These are phyloP conservation scores for Peniophora sp. DNA, from an alignment of 1,284 basidiomycete genomes.

Conservation along the genomic window DNA sequence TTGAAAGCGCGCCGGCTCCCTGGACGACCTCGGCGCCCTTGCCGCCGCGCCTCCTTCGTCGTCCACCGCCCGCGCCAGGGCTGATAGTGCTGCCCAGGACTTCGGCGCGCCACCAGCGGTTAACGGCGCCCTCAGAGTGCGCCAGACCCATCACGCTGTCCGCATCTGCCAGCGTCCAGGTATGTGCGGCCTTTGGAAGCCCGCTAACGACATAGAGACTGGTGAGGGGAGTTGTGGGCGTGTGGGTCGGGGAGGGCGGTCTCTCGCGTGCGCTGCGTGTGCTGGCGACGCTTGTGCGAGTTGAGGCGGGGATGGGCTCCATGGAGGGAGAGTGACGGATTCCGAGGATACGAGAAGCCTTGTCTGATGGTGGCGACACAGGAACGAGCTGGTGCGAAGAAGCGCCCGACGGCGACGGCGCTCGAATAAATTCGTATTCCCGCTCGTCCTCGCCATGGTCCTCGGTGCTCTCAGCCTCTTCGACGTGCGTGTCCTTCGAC, in stretches of 20 bases:
- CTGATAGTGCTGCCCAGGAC: constrained; percentile 85
- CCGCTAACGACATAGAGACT: constrained; percentile 81
- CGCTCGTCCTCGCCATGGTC: constrained; percentile 51
- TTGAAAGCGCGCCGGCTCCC: constrained; percentile 66
- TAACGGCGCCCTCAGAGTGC: constrained; percentile 83
- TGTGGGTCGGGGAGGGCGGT: constrained; percentile 37
- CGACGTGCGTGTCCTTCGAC: no score
- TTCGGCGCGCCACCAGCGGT: constrained; percentile 91
- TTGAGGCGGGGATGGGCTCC: constrained; percentile 73
- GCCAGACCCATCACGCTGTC: constrained; percentile 81
- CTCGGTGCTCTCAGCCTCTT: constrained; percentile 19
- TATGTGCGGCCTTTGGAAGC: constrained; percentile 77
- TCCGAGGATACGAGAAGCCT: constrained; percentile 68
- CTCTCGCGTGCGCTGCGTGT: constrained; percentile 62
- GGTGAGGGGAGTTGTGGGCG: constrained; percentile 67
- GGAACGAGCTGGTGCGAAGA: constrained; percentile 14
- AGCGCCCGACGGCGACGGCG: neutral
- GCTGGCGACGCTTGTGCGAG: constrained; percentile 67
- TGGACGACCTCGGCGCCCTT: constrained; percentile 51
- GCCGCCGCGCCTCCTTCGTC: constrained; percentile 59
- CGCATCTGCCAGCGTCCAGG: constrained; percentile 91
- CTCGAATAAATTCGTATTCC: constrained; percentile 53
- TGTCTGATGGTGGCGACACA: constrained; percentile 27
- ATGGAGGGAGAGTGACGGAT: constrained; percentile 65
- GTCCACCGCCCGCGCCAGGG: constrained; percentile 63